Base-by-base conservation (phyloP, 129 eudicot genomes). In the Artemisia argyi region DNA sequence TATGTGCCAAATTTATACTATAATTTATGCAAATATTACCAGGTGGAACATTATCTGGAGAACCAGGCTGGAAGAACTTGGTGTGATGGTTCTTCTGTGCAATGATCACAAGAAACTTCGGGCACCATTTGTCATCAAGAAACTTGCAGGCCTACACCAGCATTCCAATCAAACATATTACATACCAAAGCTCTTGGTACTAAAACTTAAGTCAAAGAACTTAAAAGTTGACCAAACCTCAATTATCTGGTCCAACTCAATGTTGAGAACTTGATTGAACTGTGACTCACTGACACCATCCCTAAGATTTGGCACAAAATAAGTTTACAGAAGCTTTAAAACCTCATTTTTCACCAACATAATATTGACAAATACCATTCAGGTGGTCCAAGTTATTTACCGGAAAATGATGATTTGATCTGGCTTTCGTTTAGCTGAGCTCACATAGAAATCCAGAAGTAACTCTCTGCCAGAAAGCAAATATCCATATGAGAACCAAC, bases 81-180 rank as follows among this genome's bases (percentile, higher is more conserved):
- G 98, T 93, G 80, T 93, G 98, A 30, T 93, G 98, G 46, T 85
- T 85, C 44, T 88, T 93, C 73, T 90, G 96, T 5, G 98, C 96
- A 76, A 93, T 80, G 6, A 90, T 86, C 28, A 93, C 72, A 14
- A 74, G 76, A 51, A 93, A 87, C 81, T 93, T 87, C 0, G 98
- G 98, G 20, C 51, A 35, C 98, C 98, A 93, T 1, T 72, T 82
- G 58, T 87, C 90, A 64, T 85, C 88, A 0, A 89, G 79, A 39
- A 87, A 79, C 66, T 81, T 88, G 72, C 93, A 83, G n/a, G 90
- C 92, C 96, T 86, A 66, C 54, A 66, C 48, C 15, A 51, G 17
- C 24, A 17, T 12, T 19, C 5, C 2, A n/a, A 53, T 19, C 16
- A 35, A n/a, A 39, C 8, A n/a, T 4, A 7, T 44, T 56, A 35